A percentile compares a stretch with the other conserved stretches of the same genome.
Conservation (phyloP, 2,329 filamentous ascomycete genomes). For the Xylariales sp. region DNA sequence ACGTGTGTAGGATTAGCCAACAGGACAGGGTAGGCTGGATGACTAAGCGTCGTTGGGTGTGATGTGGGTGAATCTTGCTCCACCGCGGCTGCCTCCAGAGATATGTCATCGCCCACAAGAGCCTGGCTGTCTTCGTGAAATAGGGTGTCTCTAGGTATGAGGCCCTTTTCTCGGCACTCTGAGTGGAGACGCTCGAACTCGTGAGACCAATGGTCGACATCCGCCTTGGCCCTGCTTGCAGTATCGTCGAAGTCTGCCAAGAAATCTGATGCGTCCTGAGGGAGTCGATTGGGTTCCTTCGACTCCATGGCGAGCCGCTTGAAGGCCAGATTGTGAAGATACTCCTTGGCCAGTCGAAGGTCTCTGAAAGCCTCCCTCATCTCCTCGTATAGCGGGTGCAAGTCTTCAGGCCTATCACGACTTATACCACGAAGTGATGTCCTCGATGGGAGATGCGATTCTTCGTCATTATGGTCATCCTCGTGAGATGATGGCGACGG, state of each 20-base stretch:
- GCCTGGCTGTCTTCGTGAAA: neutral
- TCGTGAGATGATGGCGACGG: constrained; percentile 10
- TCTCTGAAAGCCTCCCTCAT: constrained; percentile 40
- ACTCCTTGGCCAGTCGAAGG: constrained; percentile 42
- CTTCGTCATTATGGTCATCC: constrained; percentile 5
- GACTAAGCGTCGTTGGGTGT: neutral
- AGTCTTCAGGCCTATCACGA: constrained; percentile 31
- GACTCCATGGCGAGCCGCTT: constrained; percentile 26
- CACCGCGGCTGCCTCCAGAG: neutral
- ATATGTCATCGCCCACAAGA: neutral
- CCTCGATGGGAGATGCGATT: constrained; percentile 14
- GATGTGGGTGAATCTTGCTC: neutral
- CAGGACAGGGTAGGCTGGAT: constrained; percentile 1
- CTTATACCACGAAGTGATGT: constrained; percentile 24
- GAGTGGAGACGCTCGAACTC: constrained; percentile 31
- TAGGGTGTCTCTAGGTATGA: constrained; percentile 31
- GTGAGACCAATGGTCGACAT: constrained; percentile 29
- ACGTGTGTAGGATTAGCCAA: constrained; percentile 1
- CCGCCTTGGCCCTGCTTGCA: constrained; percentile 27
- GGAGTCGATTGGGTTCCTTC: constrained; percentile 17
- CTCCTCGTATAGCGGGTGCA: constrained; percentile 43
- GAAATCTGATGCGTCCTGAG: constrained; percentile 36
- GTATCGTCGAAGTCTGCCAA: constrained; percentile 36
- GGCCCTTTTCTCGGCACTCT: constrained; percentile 35
- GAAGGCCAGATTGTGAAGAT: constrained; percentile 38